Percentiles rank a stretch among this genome's conserved stretches.
phyloP scores from a whole-genome alignment of 768 basidiomycete species.

The Mycena polygramma region DNA sequence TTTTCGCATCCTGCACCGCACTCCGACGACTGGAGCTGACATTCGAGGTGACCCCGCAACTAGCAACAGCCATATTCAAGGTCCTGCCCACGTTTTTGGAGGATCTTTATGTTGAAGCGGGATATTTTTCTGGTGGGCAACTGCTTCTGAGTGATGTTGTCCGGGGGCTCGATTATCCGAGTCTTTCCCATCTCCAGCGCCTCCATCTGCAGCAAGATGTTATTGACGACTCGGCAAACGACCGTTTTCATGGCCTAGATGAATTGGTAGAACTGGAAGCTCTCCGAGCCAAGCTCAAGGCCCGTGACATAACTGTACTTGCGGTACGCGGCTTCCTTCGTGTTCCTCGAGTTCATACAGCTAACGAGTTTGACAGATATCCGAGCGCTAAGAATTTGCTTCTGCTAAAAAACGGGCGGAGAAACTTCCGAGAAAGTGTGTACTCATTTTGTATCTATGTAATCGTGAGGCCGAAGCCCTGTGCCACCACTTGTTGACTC shows the following conservation, averaged over 20 bases:
- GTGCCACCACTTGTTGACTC: too few species aligned
- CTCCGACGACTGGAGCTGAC: conserved; percentile 5
- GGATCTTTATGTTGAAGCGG: background rate
- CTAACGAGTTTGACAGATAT: background rate
- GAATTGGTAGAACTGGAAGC: background rate
- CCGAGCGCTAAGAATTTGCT: too few species aligned
- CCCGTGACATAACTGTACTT: background rate
- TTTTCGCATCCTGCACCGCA: background rate
- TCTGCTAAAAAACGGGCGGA: too few species aligned
- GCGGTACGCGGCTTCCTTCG: background rate
- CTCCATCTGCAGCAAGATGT: conserved; percentile 1
- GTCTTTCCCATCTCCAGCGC: conserved; percentile 5
- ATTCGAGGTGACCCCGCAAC: background rate
- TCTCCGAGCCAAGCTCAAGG: background rate
- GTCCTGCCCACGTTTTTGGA: background rate
- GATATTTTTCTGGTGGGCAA: too few species aligned
- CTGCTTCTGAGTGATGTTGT: background rate
- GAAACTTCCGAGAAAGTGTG: too few species aligned
- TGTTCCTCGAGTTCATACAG: background rate
- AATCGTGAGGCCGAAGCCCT: too few species aligned
- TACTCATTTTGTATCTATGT: too few species aligned
- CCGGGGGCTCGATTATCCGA: background rate
- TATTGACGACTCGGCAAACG: background rate
- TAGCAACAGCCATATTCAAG: conserved; percentile 3
- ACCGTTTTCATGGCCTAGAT: background rate